A percentile compares a stretch with the other conserved stretches of the same genome.
These are phyloP conservation scores for Mrakiaceae sp. DNA, from an alignment of 1,284 basidiomycete species.

Conservation along the genomic window DNA sequence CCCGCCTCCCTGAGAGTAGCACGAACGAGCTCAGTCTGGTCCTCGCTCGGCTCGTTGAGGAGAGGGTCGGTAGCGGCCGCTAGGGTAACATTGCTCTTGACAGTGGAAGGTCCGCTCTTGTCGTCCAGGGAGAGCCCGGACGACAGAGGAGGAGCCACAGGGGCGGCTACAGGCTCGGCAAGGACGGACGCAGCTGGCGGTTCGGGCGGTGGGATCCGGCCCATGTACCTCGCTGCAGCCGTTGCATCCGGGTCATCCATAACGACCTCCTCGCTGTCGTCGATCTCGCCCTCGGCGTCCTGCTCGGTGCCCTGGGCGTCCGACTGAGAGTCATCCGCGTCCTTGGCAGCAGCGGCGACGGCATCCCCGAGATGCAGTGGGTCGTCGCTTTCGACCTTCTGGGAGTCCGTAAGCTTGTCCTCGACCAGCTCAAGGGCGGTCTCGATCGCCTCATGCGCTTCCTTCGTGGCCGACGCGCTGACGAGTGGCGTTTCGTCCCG, in stretches of 20 bases:
- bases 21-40: background rate
- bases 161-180: no score
- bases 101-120: no score
- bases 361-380: background rate
- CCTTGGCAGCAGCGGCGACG: background rate
- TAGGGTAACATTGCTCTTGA: background rate
- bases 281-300: conserved; percentile 22
- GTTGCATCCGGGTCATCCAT: conserved; percentile 20
- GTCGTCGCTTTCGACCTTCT: conserved; percentile 1
- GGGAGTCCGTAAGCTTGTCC: background rate
- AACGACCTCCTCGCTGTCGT: conserved; percentile 10
- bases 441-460: conserved; percentile 7
- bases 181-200: background rate
- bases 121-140: no score
- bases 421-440: conserved; percentile 1
- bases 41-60: background rate
- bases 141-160: no score
- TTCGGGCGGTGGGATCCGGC: conserved; percentile 2
- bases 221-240: background rate
- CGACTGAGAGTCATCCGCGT: background rate
- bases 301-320: conserved; percentile 7
- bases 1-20: background rate
- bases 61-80: background rate
- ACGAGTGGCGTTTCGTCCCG: background rate
- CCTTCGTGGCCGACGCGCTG: background rate